These are phyloP conservation scores for Paramecium octaurelia DNA, from an alignment of 73 alveolate genomes.

Conservation along the genomic window DNA sequence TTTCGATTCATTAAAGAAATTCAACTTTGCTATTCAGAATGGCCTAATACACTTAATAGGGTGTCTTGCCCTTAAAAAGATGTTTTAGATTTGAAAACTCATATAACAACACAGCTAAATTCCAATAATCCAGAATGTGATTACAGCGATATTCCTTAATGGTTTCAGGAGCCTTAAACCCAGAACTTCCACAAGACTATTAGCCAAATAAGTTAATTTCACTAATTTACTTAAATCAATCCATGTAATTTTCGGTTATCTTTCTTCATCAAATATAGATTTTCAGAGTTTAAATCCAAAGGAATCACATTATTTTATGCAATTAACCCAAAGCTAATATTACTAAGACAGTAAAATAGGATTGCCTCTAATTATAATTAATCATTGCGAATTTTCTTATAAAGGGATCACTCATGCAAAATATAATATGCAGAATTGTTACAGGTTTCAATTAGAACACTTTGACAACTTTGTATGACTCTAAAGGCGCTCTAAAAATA, in stretches of 20 bases:
- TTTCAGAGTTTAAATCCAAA: slow-evolving; percentile 33
- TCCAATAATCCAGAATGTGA: slow-evolving; percentile 82
- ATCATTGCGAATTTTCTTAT: not conserved
- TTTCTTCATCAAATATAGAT: slow-evolving; percentile 1
- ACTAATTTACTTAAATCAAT: not conserved
- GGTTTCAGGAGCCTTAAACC: slow-evolving; percentile 50
- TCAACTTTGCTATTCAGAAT: slow-evolving; percentile 43
- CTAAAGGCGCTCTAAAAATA: not conserved
- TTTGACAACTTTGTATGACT: not conserved
- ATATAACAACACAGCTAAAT: slow-evolving; percentile 75
- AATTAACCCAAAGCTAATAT: not conserved
- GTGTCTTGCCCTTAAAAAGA: slow-evolving; percentile 73
- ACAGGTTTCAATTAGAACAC: not conserved
- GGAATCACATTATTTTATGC: not conserved
- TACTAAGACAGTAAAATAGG: not conserved
- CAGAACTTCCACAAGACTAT: slow-evolving; percentile 61
- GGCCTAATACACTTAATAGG: slow-evolving; percentile 51
- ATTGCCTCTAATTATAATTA: not conserved
- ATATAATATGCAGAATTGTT: not conserved
- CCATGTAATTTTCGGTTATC: too few species aligned
- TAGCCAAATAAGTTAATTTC: not conserved
- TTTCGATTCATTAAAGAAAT: slow-evolving; percentile 5
- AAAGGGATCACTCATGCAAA: not conserved
- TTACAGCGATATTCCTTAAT: slow-evolving; percentile 53
- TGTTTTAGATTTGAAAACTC: slow-evolving; percentile 70